Base-by-base conservation (phyloP, 441 rosid species). In the Mallotus japonicus region DNA sequence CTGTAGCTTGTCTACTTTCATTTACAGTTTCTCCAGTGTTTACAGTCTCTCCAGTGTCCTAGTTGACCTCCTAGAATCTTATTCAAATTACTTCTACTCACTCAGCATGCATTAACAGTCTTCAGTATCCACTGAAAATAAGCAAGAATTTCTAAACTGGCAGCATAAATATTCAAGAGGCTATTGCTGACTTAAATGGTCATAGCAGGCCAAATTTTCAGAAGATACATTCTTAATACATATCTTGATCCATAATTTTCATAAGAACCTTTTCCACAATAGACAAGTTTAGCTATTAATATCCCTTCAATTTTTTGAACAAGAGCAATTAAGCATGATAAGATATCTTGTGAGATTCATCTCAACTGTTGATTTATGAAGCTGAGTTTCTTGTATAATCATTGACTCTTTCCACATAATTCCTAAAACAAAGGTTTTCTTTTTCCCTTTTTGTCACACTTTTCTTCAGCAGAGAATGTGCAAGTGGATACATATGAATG, bases 271-370 rank as follows among this genome's bases (percentile, higher is more conserved):
- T 51, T 37, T 53, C 3, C 10, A n/a, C 47, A 67, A 6, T 17
- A 28, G 22, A 32, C 46, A 66, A 42, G 70, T 46, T 66, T 49
- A 66, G 42, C 13, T n/a, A 49, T 28, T n/a, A 66, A 66, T 12
- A 22, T 50, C 6, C 10, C 15, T 49, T 50, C 17, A 5, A 49
- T 49, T n/a, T 53, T 17, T 16, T 32, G 47, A 60, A 32, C 42
- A 49, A 49, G 19, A 65, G 9, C 6, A 24, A 65, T 24, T 47
- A 49, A 24, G 7, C 28, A 46, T 32, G n/a, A 11, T n/a, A 15
- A 22, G 19, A 6, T 15, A 53, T 8, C 66, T 34, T 37, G 40
- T 1, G 49, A 67, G 34, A 28, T 53, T 67, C 54, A 69, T 28
- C 17, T 14, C 24, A 32, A 53, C 19, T 4, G 7, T 16, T 15